Conservation (phyloP, 2,329 filamentous ascomycete genomes). For the Paecilomyces formosus region DNA sequence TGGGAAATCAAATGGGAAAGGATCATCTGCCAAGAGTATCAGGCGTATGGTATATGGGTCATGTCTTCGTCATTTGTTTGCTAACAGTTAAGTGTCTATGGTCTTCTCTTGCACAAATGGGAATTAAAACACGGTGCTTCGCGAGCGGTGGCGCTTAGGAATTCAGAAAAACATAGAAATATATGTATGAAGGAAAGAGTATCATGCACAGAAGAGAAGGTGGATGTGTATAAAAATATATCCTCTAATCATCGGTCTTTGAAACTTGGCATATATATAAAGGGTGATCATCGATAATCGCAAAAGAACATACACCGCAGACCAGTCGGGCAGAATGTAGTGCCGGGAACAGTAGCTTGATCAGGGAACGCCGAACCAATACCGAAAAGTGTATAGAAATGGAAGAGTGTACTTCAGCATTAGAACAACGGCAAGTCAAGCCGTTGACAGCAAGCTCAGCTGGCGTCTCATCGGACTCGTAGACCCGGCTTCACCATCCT, state of each 20-base stretch:
- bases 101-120: no score
- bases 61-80: no score
- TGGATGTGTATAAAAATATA: neutral
- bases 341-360: neutral
- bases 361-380: neutral
- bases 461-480: conserved; percentile 64
- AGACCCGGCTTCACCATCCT: conserved; percentile 52
- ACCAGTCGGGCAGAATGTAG: neutral
- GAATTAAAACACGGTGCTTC: no score
- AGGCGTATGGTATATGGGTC: no score
- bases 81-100: no score
- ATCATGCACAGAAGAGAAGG: neutral
- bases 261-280: neutral
- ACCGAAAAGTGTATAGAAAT: neutral
- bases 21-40: no score
- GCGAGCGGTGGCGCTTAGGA: neutral
- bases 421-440: conserved; percentile 23
- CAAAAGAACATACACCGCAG: neutral
- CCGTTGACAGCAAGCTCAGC: conserved; percentile 63
- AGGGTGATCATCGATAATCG: neutral
- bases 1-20: no score
- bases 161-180: neutral
- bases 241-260: neutral
- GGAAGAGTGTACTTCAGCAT: neutral
- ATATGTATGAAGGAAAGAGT: neutral